phyloP scores from a whole-genome alignment of 2,329 filamentous ascomycete species.

The Penicillium corylophilum region DNA sequence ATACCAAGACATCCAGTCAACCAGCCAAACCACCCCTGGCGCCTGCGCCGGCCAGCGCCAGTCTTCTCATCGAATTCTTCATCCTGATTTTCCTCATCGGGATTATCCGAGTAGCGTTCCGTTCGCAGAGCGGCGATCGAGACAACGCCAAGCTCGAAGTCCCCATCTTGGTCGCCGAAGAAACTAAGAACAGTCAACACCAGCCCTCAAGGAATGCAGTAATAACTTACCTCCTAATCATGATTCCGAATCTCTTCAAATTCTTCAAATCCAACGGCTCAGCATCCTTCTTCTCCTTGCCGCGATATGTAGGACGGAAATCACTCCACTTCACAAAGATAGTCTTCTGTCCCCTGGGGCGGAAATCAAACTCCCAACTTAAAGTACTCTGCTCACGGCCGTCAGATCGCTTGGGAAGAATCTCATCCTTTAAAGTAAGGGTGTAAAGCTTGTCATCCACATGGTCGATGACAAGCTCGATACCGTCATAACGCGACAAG shows the following conservation, averaged over 20 bases:
- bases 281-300: slow-evolving; percentile 60
- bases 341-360: slow-evolving; percentile 26
- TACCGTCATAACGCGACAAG: slow-evolving; percentile 61
- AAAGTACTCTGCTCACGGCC: slow-evolving; percentile 70
- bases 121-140: slow-evolving; percentile 52
- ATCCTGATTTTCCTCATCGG: slow-evolving; percentile 6
- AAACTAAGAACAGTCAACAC: slow-evolving; percentile 54
- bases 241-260: slow-evolving; percentile 69
- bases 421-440: slow-evolving; percentile 69
- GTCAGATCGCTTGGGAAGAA: slow-evolving; percentile 55
- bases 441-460: slow-evolving; percentile 69
- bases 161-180: slow-evolving; percentile 70
- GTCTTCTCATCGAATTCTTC: slow-evolving; percentile 13
- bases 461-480: slow-evolving; percentile 53
- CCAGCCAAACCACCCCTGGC: slow-evolving; percentile 11
- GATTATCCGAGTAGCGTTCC: slow-evolving; percentile 15
- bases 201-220: neutral
- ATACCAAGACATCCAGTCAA: slow-evolving; percentile 14
- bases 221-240: slow-evolving; percentile 71
- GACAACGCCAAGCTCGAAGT: slow-evolving; percentile 59
- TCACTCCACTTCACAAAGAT: slow-evolving; percentile 63
- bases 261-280: slow-evolving; percentile 57
- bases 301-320: slow-evolving; percentile 72
- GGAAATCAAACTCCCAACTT: slow-evolving; percentile 73
- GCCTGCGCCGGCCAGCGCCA: neutral